phyloP scores from a whole-genome alignment of 1,284 basidiomycete genomes.

The Taiwanofungus camphoratus region DNA sequence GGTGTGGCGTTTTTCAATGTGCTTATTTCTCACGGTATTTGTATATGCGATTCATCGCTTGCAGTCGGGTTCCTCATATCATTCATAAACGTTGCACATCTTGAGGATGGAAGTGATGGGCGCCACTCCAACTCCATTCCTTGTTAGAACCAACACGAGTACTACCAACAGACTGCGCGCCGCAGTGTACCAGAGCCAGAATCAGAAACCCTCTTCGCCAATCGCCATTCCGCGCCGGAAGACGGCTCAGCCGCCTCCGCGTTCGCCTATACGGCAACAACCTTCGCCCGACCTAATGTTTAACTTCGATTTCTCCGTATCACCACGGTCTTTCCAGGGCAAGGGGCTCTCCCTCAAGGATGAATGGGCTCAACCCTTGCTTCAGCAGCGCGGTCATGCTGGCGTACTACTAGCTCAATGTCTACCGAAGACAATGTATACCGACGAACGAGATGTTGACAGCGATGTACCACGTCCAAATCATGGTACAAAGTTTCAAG shows the following conservation, averaged over 20 bases:
- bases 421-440: background rate
- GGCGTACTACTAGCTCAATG: slow-evolving; percentile 11
- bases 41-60: background rate
- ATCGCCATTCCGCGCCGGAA: slow-evolving; percentile 19
- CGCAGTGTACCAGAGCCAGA: background rate
- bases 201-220: slow-evolving; percentile 9
- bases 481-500: background rate
- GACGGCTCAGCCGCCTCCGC: slow-evolving; percentile 11
- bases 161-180: background rate
- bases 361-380: slow-evolving; percentile 3
- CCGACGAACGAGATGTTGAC: background rate
- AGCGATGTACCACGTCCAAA: slow-evolving; percentile 1
- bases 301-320: slow-evolving; percentile 18
- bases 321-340: slow-evolving; percentile 11
- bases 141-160: slow-evolving; percentile 1
- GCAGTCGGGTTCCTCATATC: background rate
- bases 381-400: slow-evolving; percentile 14
- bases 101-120: background rate
- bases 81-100: background rate
- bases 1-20: too few species aligned
- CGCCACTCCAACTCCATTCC: slow-evolving; percentile 1
- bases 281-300: slow-evolving; percentile 14
- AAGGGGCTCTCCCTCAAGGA: slow-evolving; percentile 3
- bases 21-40: too few species aligned
- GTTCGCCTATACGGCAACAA: slow-evolving; percentile 11